Percentiles rank a stretch among this genome's conserved stretches.
These are phyloP conservation scores for Nigrospora oryzae DNA, from an alignment of 2,329 filamentous ascomycete species.

Conservation along the genomic window DNA sequence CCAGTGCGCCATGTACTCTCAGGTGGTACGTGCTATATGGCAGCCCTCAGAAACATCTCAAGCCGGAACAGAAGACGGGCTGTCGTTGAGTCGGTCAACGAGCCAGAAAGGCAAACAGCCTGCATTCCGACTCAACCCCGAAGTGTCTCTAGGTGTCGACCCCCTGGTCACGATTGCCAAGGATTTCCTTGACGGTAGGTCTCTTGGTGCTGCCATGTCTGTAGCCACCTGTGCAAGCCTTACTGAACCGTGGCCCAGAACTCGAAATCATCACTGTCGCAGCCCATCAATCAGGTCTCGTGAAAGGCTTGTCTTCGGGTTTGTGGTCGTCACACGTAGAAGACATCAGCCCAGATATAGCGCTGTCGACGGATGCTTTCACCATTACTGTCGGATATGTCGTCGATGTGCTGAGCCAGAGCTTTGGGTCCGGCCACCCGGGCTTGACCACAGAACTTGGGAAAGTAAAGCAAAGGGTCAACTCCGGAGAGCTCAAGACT, in stretches of 20 bases:
- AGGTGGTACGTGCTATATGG: conserved; percentile 39
- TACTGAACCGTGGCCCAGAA: conserved; percentile 21
- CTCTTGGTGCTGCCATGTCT: not conserved
- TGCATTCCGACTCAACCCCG: conserved; percentile 10
- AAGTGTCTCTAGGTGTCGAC: conserved; percentile 18
- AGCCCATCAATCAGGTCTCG: conserved; percentile 7
- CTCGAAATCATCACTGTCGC: conserved; percentile 27
- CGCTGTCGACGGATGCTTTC: conserved; percentile 21
- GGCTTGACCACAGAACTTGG: conserved; percentile 23
- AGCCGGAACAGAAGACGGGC: conserved; percentile 9
- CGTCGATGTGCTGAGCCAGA: conserved; percentile 24
- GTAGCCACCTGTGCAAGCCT: not conserved
- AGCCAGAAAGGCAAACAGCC: conserved; percentile 34
- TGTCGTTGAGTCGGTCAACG: conserved; percentile 10
- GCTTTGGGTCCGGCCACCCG: conserved; percentile 19
- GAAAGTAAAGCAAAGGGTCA: conserved; percentile 25
- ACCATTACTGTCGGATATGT: conserved; percentile 24
- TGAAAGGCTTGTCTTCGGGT: conserved; percentile 28
- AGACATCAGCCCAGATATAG: conserved; percentile 17
- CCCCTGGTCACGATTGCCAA: conserved; percentile 30
- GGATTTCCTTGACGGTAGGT: conserved; percentile 43
- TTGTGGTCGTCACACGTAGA: conserved; percentile 32
- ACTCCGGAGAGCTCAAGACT: conserved; percentile 26
- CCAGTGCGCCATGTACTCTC: conserved; percentile 29
- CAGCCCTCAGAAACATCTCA: conserved; percentile 28